Conservation (phyloP, 1,284 basidiomycete genomes). For the Marasmius oreades region DNA sequence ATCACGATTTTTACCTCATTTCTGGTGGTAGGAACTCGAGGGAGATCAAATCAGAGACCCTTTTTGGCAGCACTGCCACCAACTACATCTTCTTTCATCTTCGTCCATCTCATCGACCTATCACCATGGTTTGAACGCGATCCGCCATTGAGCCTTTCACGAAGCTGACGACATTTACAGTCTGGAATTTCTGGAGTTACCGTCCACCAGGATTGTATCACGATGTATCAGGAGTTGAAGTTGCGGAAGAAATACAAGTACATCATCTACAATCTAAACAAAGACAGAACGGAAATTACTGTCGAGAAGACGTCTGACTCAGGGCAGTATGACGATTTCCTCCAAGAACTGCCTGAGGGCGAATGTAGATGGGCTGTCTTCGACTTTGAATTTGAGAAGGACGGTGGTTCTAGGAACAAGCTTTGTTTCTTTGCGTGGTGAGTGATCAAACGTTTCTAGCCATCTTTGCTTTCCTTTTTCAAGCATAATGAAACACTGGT, state of each 20-base stretch:
- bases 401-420: slow-evolving; percentile 88
- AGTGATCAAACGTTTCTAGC: slow-evolving; percentile 24
- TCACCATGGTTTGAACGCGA: background rate
- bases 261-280: slow-evolving; percentile 79
- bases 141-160: background rate
- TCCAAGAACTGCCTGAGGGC: slow-evolving; percentile 69
- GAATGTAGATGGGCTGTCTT: slow-evolving; percentile 91
- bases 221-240: slow-evolving; percentile 76
- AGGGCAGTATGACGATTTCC: slow-evolving; percentile 73
- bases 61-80: slow-evolving; percentile 1
- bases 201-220: slow-evolving; percentile 59
- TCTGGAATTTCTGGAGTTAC: slow-evolving; percentile 59
- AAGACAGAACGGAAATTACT: slow-evolving; percentile 70
- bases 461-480: background rate
- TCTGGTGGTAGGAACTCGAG: too few species aligned
- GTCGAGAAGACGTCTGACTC: slow-evolving; percentile 58
- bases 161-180: background rate
- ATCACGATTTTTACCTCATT: background rate
- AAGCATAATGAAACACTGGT: background rate
- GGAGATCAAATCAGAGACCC: too few species aligned
- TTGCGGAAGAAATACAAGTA: slow-evolving; percentile 82
- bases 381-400: slow-evolving; percentile 86
- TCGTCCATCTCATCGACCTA: background rate
- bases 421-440: slow-evolving; percentile 85
- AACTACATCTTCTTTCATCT: background rate